Percentiles rank a stretch among this genome's conserved stretches.
Evolutionary conservation across 2,329 filamentous ascomycete genomes (phyloP).

Genomic region (Curvularia spicifera): DNA sequence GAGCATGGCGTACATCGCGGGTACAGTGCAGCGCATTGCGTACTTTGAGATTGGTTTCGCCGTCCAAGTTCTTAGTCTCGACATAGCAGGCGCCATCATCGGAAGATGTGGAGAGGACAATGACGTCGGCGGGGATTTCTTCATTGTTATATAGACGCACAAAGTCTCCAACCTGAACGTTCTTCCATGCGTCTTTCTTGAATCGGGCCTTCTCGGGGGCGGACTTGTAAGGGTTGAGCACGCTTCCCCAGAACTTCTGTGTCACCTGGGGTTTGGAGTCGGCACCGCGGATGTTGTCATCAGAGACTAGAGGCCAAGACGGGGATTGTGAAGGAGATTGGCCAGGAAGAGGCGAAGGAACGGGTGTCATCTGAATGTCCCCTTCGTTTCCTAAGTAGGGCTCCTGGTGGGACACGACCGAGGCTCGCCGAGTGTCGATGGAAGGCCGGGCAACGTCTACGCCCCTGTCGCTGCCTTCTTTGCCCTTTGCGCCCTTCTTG

Average conservation of each 20-base stretch:
- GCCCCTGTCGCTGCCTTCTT: conserved; percentile 57
- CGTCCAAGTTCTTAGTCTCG: conserved; percentile 97
- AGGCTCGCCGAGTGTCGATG: conserved; percentile 66
- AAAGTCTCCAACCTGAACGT: conserved; percentile 91
- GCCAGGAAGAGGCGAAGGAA: conserved; percentile 77
- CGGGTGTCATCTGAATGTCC: conserved; percentile 94
- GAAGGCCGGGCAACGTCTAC: conserved; percentile 68
- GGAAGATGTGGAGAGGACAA: conserved; percentile 92
- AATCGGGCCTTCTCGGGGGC: conserved; percentile 78
- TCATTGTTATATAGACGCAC: conserved; percentile 96
- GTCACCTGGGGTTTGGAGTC: conserved; percentile 36
- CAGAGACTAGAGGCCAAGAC: conserved; percentile 34
- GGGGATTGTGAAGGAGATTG: conserved; percentile 40
- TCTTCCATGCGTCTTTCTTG: conserved; percentile 95
- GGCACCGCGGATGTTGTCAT: conserved; percentile 36
- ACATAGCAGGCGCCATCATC: conserved; percentile 94
- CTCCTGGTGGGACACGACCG: conserved; percentile 62
- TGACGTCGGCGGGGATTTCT: conserved; percentile 89
- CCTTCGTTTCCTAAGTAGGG: conserved; percentile 60
- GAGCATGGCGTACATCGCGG: conserved; percentile 80
- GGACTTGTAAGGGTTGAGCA: conserved; percentile 75
- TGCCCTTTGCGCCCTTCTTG: conserved; percentile 42
- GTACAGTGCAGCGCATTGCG: conserved; percentile 88
- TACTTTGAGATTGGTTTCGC: conserved; percentile 96
- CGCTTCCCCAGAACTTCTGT: conserved; percentile 65